phyloP scores from a whole-genome alignment of 306 rosid species.

The Comarum palustre region DNA sequence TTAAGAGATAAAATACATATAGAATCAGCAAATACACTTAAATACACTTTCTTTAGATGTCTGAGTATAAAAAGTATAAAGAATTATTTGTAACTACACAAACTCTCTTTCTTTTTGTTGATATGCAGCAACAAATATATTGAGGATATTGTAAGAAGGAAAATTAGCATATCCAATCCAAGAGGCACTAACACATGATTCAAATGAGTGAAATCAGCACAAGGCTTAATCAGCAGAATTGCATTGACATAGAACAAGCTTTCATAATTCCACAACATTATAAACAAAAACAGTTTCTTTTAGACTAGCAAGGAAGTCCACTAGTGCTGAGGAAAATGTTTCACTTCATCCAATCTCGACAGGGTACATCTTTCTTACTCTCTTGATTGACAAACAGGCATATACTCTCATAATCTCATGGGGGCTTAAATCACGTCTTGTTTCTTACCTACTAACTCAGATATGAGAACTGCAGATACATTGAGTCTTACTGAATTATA shows the following conservation, averaged over 20 bases:
- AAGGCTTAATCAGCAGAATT: neutral
- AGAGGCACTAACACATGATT: neutral
- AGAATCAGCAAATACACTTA: neutral
- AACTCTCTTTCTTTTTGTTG: neutral
- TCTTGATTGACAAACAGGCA: conserved; percentile 4
- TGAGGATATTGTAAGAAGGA: neutral
- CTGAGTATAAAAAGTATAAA: neutral
- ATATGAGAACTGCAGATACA: neutral
- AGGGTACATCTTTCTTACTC: neutral
- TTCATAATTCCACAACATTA: neutral
- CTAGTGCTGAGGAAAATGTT: neutral
- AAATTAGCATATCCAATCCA: neutral
- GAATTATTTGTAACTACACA: neutral
- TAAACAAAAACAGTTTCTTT: neutral
- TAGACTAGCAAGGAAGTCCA: neutral
- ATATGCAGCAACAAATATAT: neutral
- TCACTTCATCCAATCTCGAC: neutral
- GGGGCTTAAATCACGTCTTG: neutral
- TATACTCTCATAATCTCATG: neutral
- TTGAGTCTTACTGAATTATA: neutral
- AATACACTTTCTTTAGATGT: neutral
- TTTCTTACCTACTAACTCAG: neutral
- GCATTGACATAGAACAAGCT: neutral
- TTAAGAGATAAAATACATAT: neutral
- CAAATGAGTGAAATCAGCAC: neutral